Conservation (phyloP, 805 yeast genomes). For the Geotrichum ghanense region DNA sequence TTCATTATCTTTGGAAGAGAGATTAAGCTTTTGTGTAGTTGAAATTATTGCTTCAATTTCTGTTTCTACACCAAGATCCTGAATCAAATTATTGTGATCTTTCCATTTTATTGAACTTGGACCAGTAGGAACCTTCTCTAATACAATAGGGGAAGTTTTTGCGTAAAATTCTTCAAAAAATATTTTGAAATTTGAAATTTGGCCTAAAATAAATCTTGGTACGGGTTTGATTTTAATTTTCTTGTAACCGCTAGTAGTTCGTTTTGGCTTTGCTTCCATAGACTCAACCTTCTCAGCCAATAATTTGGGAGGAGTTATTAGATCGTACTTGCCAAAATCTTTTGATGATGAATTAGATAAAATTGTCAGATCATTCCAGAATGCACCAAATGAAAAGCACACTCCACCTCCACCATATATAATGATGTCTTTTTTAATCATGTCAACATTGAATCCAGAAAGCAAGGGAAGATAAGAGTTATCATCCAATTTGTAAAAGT, state of each 20-base stretch:
- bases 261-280: not conserved
- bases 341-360: slow-evolving; percentile 1
- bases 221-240: not conserved
- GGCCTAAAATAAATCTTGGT: not conserved
- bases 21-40: slow-evolving; percentile 17
- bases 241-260: not conserved
- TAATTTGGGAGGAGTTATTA: not conserved
- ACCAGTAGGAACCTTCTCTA: slow-evolving; percentile 19
- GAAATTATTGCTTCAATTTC: slow-evolving; percentile 23
- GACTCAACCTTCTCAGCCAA: not conserved
- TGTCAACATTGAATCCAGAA: slow-evolving; percentile 40
- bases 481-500: slow-evolving; percentile 1
- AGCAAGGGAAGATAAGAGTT: slow-evolving; percentile 31
- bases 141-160: slow-evolving; percentile 19
- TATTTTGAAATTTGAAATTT: slow-evolving; percentile 4
- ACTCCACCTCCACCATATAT: slow-evolving; percentile 65
- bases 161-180: slow-evolving; percentile 3
- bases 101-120: slow-evolving; percentile 20
- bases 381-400: slow-evolving; percentile 69
- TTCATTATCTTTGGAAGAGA: slow-evolving; percentile 23
- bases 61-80: slow-evolving; percentile 18
- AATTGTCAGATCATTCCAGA: slow-evolving; percentile 29
- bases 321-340: not conserved
- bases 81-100: slow-evolving; percentile 20
- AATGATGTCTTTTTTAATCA: slow-evolving; percentile 14